These are phyloP conservation scores for Pseudogymnoascus sp. DNA, from an alignment of 2,329 filamentous ascomycete genomes.

Conservation along the genomic window DNA sequence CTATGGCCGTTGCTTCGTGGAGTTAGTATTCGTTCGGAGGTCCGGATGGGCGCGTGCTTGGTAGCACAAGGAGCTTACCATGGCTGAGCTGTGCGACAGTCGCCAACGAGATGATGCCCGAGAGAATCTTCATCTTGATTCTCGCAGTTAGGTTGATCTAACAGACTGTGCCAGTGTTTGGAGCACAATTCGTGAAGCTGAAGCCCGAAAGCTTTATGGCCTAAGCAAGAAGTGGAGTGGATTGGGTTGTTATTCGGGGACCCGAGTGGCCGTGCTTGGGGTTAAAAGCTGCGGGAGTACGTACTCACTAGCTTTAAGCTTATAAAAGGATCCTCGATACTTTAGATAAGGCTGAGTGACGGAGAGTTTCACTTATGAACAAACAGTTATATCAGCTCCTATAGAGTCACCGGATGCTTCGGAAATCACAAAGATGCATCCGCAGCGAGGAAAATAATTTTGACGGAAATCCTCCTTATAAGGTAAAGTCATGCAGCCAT, in stretches of 20 bases:
- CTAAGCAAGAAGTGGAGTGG: neutral
- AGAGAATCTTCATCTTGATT: neutral
- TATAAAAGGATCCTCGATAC: neutral
- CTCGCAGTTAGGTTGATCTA: neutral
- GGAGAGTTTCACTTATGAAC: neutral
- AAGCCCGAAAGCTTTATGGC: neutral
- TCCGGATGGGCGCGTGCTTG: neutral
- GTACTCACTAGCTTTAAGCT: slow-evolving; percentile 2
- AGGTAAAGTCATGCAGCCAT: neutral
- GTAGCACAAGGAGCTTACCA: neutral
- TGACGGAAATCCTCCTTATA: neutral
- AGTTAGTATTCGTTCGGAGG: neutral
- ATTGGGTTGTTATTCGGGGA: neutral
- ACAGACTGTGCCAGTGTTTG: neutral
- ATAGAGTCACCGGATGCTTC: neutral
- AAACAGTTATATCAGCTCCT: neutral
- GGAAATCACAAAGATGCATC: neutral
- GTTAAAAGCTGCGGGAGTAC: neutral
- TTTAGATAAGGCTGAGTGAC: neutral
- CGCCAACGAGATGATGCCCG: neutral
- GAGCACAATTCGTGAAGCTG: neutral
- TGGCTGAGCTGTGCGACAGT: neutral
- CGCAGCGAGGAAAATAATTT: neutral
- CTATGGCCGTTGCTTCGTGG: neutral
- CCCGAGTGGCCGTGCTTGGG: slow-evolving; percentile 1